These are phyloP conservation scores for Metschnikowia similis DNA, from an alignment of 805 yeast species.

Conservation along the genomic window DNA sequence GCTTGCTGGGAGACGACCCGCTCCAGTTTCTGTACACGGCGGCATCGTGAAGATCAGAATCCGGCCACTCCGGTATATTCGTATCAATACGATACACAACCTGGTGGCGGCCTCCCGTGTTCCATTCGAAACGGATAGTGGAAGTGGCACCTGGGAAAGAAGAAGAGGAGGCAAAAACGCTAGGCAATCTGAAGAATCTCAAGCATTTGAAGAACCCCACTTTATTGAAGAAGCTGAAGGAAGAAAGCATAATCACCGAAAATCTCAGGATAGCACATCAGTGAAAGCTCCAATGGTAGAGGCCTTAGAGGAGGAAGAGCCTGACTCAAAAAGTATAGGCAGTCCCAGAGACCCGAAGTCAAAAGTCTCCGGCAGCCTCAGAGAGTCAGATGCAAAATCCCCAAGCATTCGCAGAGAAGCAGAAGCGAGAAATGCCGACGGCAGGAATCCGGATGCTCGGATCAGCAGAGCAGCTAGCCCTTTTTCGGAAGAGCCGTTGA, in stretches of 20 bases:
- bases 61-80: background rate
- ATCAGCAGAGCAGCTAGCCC: constrained; percentile 13
- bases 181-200: background rate
- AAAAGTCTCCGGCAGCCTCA: background rate
- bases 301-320: background rate
- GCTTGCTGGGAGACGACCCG: background rate
- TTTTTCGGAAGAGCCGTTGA: constrained; percentile 10
- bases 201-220: background rate
- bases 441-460: background rate
- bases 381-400: background rate
- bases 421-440: background rate
- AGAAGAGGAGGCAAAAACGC: background rate
- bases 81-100: background rate
- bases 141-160: background rate
- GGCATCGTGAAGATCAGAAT: background rate
- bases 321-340: background rate
- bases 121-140: background rate
- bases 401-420: too few species aligned
- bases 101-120: background rate
- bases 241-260: background rate
- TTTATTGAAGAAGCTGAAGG: background rate
- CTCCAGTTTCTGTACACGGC: background rate
- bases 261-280: too few species aligned
- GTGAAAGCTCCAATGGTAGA: too few species aligned
- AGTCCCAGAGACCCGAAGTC: background rate